A percentile compares a stretch with the other conserved stretches of the same genome.
Conservation (phyloP, 2,329 filamentous ascomycete genomes). For the Colletotrichum lini region DNA sequence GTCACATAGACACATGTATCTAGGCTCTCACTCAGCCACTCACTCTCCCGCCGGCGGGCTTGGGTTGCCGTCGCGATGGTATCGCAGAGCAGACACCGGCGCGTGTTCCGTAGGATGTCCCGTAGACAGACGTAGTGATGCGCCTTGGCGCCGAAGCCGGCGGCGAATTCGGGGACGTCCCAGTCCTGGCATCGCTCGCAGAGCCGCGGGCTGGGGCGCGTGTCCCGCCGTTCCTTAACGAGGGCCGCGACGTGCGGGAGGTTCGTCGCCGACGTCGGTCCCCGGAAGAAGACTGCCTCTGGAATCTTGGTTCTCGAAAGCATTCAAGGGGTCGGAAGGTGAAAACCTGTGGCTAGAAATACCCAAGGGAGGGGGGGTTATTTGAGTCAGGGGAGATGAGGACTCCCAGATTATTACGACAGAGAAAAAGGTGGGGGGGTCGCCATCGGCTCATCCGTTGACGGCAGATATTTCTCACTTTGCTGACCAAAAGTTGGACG, state of each 20-base stretch:
- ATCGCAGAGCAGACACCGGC: not conserved
- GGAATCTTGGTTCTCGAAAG: conserved; percentile 19
- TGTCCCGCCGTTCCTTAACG: not conserved
- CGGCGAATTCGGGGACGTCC: conserved; percentile 29
- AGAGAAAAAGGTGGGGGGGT: not conserved
- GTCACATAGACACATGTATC: not conserved
- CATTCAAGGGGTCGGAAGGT: conserved; percentile 17
- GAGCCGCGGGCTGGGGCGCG: conserved; percentile 16
- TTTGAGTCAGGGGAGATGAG: not conserved
- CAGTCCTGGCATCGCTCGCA: conserved; percentile 31
- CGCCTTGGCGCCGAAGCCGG: conserved; percentile 19
- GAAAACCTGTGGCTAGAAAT: no score
- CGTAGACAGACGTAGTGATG: conserved; percentile 4
- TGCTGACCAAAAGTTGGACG: conserved; percentile 1
- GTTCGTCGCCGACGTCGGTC: not conserved
- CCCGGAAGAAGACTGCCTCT: conserved; percentile 19
- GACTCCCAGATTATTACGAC: not conserved
- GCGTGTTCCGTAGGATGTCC: not conserved
- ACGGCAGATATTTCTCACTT: not conserved
- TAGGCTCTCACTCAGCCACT: not conserved
- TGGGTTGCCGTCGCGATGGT: conserved; percentile 9
- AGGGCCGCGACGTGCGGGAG: conserved; percentile 8
- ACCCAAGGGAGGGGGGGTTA: not conserved
- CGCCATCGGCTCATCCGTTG: not conserved
- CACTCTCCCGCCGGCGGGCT: not conserved